These are phyloP conservation scores for Globisporangium heterothallicum DNA, from an alignment of 352 stramenopile species.

Conservation along the genomic window DNA sequence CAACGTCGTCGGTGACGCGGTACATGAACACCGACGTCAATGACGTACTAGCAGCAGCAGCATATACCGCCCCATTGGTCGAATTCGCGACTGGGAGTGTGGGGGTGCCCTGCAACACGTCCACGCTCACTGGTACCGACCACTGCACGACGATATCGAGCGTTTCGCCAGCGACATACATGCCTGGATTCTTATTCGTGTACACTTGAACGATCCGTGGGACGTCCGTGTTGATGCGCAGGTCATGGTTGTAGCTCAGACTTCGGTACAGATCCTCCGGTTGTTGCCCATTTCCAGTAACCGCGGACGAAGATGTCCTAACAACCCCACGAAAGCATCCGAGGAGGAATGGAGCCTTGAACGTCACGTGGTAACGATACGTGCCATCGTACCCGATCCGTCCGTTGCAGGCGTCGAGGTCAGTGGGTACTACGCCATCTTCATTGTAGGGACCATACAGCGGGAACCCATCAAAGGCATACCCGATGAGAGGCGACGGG, in stretches of 20 bases:
- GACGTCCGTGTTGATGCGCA: slow-evolving; percentile 42
- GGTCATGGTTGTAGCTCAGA: slow-evolving; percentile 46
- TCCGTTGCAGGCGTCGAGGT: slow-evolving; percentile 69
- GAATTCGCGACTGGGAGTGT: slow-evolving; percentile 37
- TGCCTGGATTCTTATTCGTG: slow-evolving; percentile 51
- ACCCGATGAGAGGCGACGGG: slow-evolving; percentile 60
- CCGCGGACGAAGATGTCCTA: slow-evolving; percentile 10
- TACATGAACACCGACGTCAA: slow-evolving; percentile 49
- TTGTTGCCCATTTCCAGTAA: neutral
- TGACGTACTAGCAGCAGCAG: slow-evolving; percentile 30
- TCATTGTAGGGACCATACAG: slow-evolving; percentile 59
- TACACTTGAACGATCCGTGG: slow-evolving; percentile 42
- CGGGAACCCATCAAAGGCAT: slow-evolving; percentile 71
- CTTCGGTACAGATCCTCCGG: slow-evolving; percentile 35
- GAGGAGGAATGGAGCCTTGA: slow-evolving; percentile 46
- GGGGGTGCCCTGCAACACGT: slow-evolving; percentile 24
- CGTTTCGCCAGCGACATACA: slow-evolving; percentile 53
- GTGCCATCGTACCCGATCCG: slow-evolving; percentile 51
- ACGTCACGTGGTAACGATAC: slow-evolving; percentile 67
- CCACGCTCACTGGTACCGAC: slow-evolving; percentile 37
- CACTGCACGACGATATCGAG: slow-evolving; percentile 62
- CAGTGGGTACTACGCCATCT: slow-evolving; percentile 31
- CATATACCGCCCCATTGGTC: slow-evolving; percentile 30
- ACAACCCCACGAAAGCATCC: slow-evolving; percentile 50
- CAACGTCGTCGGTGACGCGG: slow-evolving; percentile 16